These are phyloP conservation scores for Solanum megistacrolobum DNA, from an alignment of 257 asterid genomes.

Conservation along the genomic window DNA sequence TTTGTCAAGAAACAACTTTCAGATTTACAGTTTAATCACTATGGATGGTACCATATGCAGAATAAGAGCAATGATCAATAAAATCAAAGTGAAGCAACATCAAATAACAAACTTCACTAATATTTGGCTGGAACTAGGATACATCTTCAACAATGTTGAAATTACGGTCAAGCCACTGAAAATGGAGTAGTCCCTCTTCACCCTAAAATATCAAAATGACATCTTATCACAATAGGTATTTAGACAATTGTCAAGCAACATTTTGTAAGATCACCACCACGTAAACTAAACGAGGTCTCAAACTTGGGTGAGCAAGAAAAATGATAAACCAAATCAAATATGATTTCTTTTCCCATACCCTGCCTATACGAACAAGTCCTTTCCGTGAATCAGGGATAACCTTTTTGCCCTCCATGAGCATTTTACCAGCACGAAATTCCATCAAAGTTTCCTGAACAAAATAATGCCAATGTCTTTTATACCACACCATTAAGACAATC, in stretches of 20 bases:
- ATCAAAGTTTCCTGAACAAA: slow-evolving; percentile 50
- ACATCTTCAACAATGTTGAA: slow-evolving; percentile 66
- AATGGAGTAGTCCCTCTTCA: slow-evolving; percentile 80
- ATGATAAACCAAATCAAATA: background rate
- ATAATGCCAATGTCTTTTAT: slow-evolving; percentile 2
- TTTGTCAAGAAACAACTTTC: slow-evolving; percentile 38
- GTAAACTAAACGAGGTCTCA: background rate
- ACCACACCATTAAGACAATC: background rate
- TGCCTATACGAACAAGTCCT: slow-evolving; percentile 87
- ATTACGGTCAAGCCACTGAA: slow-evolving; percentile 87
- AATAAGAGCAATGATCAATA: background rate
- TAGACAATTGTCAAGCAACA: background rate
- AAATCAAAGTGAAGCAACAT: background rate
- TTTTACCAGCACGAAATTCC: slow-evolving; percentile 97
- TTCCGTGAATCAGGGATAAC: slow-evolving; percentile 82
- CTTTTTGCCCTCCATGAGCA: slow-evolving; percentile 71
- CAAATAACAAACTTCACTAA: background rate
- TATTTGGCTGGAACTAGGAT: slow-evolving; percentile 33
- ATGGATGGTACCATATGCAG: background rate
- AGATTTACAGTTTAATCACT: background rate
- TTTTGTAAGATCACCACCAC: background rate
- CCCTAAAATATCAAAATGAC: slow-evolving; percentile 34
- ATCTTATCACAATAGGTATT: background rate
- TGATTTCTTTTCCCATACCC: slow-evolving; percentile 40
- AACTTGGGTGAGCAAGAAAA: background rate